Evolutionary conservation across 2,329 filamentous ascomycete genomes (phyloP).

Genomic region (Rhytidhysteron rufulum): DNA sequence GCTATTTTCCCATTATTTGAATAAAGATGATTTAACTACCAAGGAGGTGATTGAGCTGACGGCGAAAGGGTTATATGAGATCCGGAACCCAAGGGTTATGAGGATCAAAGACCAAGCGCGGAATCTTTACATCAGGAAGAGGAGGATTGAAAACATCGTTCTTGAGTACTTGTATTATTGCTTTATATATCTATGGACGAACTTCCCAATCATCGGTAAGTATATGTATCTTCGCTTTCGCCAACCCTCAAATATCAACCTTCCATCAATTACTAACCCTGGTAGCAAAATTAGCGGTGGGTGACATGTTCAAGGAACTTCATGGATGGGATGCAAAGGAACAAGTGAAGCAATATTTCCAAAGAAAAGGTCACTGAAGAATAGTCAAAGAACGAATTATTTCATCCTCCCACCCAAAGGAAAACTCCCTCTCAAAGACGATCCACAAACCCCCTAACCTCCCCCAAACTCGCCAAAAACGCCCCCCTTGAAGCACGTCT

Average conservation of each 20-base stretch:
- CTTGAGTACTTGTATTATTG: slow-evolving; percentile 18
- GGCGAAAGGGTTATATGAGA: slow-evolving; percentile 14
- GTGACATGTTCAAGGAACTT: neutral
- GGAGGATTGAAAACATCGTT: slow-evolving; percentile 13
- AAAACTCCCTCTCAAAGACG: too few relatives aligned
- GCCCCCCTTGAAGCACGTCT: slow-evolving; percentile 19
- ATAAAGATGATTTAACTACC: slow-evolving; percentile 3
- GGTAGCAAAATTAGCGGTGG: neutral
- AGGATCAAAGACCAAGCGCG: slow-evolving; percentile 16
- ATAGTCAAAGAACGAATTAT: too few relatives aligned
- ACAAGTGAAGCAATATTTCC: neutral
- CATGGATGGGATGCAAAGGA: neutral
- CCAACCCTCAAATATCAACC: neutral
- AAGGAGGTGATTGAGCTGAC: slow-evolving; percentile 9
- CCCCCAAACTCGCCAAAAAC: neutral
- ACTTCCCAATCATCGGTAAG: slow-evolving; percentile 15
- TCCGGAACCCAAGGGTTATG: slow-evolving; percentile 15
- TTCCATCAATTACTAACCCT: too few relatives aligned
- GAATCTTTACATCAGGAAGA: slow-evolving; percentile 15
- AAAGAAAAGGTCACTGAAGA: too few relatives aligned
- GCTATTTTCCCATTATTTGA: slow-evolving; percentile 22
- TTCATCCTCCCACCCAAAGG: too few relatives aligned
- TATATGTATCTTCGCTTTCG: neutral
- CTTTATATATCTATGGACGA: slow-evolving; percentile 17
- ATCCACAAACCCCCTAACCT: neutral